Evolutionary conservation across 495 filamentous ascomycete genomes (phyloP).

Genomic region (Lineolata rhizophorae): DNA sequence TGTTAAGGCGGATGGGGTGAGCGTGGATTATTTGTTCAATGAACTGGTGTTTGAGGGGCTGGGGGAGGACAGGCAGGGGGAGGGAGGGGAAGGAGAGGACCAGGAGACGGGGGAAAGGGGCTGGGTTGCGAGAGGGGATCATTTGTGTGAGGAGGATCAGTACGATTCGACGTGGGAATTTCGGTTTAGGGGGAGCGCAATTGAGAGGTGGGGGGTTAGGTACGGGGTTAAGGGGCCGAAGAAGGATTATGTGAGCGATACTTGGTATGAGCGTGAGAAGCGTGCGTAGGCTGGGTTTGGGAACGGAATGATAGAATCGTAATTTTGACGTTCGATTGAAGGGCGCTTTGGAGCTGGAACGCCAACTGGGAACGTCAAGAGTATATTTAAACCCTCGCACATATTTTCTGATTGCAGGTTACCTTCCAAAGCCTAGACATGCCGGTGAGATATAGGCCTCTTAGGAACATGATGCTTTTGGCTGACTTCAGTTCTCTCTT

Average conservation of each 20-base stretch:
- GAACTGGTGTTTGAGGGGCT: slow-evolving; percentile 21
- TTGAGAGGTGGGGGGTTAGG: slow-evolving; percentile 30
- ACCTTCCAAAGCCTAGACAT: too few species aligned
- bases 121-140: slow-evolving; percentile 34
- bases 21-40: slow-evolving; percentile 47
- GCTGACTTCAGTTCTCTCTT: too few species aligned
- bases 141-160: slow-evolving; percentile 41
- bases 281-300: not conserved
- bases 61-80: slow-evolving; percentile 7
- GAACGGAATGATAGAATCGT: too few species aligned
- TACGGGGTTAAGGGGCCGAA: slow-evolving; percentile 43
- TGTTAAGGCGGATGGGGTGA: slow-evolving; percentile 29
- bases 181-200: slow-evolving; percentile 27
- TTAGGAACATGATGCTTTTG: too few species aligned
- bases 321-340: too few species aligned
- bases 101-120: slow-evolving; percentile 10
- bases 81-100: too few species aligned
- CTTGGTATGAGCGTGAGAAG: slow-evolving; percentile 8
- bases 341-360: too few species aligned
- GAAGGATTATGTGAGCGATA: slow-evolving; percentile 33
- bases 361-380: too few species aligned
- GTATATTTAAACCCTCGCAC: too few species aligned
- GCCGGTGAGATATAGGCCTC: too few species aligned
- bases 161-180: slow-evolving; percentile 43
- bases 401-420: too few species aligned